Evolutionary conservation across 345 rosid species (phyloP).

Genomic region (Eucalyptus albens): DNA sequence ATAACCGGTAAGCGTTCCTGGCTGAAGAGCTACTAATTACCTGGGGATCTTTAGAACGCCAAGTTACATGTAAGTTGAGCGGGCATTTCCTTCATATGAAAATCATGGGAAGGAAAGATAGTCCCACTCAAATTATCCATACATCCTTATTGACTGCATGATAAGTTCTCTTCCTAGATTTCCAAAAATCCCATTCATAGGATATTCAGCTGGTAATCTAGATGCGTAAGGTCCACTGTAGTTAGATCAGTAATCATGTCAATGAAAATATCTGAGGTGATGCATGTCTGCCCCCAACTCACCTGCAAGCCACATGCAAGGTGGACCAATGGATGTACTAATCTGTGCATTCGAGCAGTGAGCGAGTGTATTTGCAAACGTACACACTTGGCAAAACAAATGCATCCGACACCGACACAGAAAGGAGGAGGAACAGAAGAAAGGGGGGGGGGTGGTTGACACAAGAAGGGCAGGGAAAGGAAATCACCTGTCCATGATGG

Average conservation of each 20-base stretch:
- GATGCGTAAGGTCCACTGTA: not conserved
- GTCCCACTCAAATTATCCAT: not conserved
- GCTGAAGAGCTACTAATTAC: not conserved
- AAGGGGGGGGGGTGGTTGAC: not conserved
- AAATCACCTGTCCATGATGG: constrained; percentile 79
- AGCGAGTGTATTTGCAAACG: not conserved
- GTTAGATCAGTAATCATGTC: not conserved
- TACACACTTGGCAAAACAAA: not conserved
- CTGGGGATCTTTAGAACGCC: not conserved
- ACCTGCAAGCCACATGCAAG: not conserved
- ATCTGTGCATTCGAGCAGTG: not conserved
- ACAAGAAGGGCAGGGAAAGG: not conserved
- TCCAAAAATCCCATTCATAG: not conserved
- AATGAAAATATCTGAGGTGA: not conserved
- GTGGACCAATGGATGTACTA: not conserved
- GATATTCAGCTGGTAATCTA: not conserved
- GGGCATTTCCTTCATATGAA: not conserved
- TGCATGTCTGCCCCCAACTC: not conserved
- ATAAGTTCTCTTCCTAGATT: not conserved
- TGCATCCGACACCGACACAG: not conserved
- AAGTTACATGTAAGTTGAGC: not conserved
- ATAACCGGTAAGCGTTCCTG: not conserved
- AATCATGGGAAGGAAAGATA: not conserved
- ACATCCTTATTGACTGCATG: not conserved
- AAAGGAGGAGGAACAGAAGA: not conserved